Percentiles rank a stretch among this genome's conserved stretches.
phyloP scores from a whole-genome alignment of 495 filamentous ascomycete species.

The Hypoxylon fuscum region DNA sequence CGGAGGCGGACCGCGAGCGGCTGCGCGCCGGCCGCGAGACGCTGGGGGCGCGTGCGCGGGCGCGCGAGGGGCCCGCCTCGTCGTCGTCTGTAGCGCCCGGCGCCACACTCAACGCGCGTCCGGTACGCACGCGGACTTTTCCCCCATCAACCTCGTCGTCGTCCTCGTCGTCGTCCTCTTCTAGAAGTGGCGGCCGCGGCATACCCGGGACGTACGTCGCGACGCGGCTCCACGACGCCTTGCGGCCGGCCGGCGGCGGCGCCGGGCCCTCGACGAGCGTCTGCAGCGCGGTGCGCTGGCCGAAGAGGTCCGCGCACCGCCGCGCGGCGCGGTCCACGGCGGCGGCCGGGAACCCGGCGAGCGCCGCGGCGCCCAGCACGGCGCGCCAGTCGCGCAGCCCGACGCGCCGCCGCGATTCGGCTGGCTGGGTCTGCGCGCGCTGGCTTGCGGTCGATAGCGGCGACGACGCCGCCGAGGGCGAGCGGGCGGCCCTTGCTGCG shows the following conservation, averaged over 20 bases:
- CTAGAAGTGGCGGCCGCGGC: slow-evolving; percentile 42
- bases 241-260: slow-evolving; percentile 12
- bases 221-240: slow-evolving; percentile 15
- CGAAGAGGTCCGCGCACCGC: slow-evolving; percentile 76
- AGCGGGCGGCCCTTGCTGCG: neutral
- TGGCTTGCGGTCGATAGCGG: no score
- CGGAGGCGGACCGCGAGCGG: slow-evolving; percentile 5
- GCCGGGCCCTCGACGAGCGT: slow-evolving; percentile 58
- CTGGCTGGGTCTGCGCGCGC: no score
- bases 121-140: neutral
- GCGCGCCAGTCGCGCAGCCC: slow-evolving; percentile 81
- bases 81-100: slow-evolving; percentile 3
- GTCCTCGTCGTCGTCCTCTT: slow-evolving; percentile 47
- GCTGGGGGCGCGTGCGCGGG: neutral
- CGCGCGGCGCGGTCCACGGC: slow-evolving; percentile 71
- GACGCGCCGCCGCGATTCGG: slow-evolving; percentile 40
- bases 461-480: slow-evolving; percentile 19
- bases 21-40: slow-evolving; percentile 1
- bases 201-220: slow-evolving; percentile 49
- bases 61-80: slow-evolving; percentile 3
- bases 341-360: slow-evolving; percentile 68
- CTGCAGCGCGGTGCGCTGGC: slow-evolving; percentile 68
- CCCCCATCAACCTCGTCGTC: no score
- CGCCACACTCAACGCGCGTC: neutral
- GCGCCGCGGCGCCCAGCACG: slow-evolving; percentile 75